Evolutionary conservation across 2,329 filamentous ascomycete species (phyloP), one percentile per base, ranked within the genome.

Genomic region (Ramichloridium luteum): DNA sequence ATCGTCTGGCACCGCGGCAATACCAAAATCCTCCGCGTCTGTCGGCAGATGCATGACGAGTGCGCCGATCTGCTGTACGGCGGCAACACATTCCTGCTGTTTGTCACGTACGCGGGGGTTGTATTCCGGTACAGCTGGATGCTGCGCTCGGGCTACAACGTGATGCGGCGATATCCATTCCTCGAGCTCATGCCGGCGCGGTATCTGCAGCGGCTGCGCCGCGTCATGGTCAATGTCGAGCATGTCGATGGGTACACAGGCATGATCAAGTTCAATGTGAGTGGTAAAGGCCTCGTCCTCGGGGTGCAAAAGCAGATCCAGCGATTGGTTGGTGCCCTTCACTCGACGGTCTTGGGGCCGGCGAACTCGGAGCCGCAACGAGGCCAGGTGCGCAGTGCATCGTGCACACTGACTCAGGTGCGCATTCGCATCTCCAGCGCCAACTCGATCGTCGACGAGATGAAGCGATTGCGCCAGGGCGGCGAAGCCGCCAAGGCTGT

Each of bases 261-360:
- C 3, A 65, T 64, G 62, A 61, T 66, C 37, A 67, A 66, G 41
- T 67, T 60, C 43, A 67, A 67, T 40, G 62, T 59, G n/a, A 52
- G 56, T 1, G 64, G 62, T 0, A 46, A 53, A 15, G 62, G 62
- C 1, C 40, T 67, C 22, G 55, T 56, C 2, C 56, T 58, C 16
- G 62, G 62, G 0, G 47, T 67, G 16, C 38, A 50, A 14, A 44
- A 47, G 13, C 59, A 60, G 32, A 59, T 66, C 12, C 41, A 50
- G 34, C 53, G 54, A 25, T 44, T 67, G 23, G 59, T 62, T 4
- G 49, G 55, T 33, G 45, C 56, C 25, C 33, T 66, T 36, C 46
- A 37, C 17, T 30, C 35, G 13, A n/a, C n/a, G n/a, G n/a, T n/a
- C n/a, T n/a, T n/a, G n/a, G n/a, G n/a, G n/a, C 13, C 34, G 10